These are phyloP conservation scores for Lentinula guzmanii DNA, from an alignment of 768 basidiomycete genomes.

Conservation along the genomic window DNA sequence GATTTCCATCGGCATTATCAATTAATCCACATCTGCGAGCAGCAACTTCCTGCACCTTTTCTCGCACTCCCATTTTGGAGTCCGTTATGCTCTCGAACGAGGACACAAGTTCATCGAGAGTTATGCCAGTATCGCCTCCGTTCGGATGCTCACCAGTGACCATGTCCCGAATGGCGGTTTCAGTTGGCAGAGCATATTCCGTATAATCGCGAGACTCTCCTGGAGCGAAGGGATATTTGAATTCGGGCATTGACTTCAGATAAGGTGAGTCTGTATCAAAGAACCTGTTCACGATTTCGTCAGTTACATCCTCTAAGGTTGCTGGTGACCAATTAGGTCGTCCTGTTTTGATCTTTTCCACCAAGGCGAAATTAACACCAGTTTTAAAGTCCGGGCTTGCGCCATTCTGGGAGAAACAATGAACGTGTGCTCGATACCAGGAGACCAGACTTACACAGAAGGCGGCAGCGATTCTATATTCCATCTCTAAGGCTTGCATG, in stretches of 20 bases:
- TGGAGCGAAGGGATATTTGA: conserved; percentile 31
- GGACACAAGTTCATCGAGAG: conserved; percentile 55
- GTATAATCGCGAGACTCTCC: background rate
- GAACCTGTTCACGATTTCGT: conserved; percentile 56
- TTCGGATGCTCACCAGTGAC: conserved; percentile 60
- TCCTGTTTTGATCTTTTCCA: conserved; percentile 32
- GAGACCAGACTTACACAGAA: conserved; percentile 65
- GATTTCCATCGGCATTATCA: conserved; percentile 54
- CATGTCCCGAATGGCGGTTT: conserved; percentile 61
- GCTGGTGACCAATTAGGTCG: conserved; percentile 71
- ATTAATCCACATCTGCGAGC: conserved; percentile 58
- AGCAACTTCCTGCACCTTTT: conserved; percentile 77
- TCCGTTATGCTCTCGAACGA: conserved; percentile 43
- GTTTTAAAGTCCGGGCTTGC: conserved; percentile 78
- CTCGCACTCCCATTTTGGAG: conserved; percentile 57
- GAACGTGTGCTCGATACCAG: conserved; percentile 9
- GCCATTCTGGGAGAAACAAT: conserved; percentile 44
- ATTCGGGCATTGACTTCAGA: conserved; percentile 34
- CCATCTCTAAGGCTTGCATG: conserved; percentile 70
- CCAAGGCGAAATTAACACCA: conserved; percentile 69
- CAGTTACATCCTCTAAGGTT: conserved; percentile 52
- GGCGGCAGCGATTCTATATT: conserved; percentile 82
- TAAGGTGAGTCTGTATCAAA: conserved; percentile 54
- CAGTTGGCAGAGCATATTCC: conserved; percentile 65
- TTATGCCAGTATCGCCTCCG: conserved; percentile 57